Conservation (phyloP, 345 rosid genomes). For the Erodium maritimum region DNA sequence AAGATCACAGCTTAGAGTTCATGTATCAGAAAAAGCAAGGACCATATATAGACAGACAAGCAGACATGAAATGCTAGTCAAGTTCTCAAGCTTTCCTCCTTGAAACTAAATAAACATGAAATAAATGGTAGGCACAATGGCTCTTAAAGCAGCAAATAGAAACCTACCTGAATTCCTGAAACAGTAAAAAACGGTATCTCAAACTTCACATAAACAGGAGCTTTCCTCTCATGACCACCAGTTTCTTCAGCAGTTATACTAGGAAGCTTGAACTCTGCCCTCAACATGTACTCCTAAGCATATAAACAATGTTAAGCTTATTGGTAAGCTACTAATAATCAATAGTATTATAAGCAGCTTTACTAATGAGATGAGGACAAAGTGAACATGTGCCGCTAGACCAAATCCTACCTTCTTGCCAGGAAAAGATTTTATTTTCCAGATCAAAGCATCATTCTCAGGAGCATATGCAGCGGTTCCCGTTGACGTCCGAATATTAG, state of each 20-base stretch:
- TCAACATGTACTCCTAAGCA: constrained; percentile 55
- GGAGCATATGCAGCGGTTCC: constrained; percentile 77
- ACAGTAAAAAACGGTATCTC: not conserved
- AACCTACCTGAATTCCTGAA: not conserved
- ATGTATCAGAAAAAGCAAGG: too few species aligned
- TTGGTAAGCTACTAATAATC: not conserved
- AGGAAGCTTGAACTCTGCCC: constrained; percentile 75
- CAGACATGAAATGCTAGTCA: too few species aligned
- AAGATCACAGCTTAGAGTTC: too few species aligned
- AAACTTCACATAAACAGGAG: constrained; percentile 68
- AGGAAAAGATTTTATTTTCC: constrained; percentile 15
- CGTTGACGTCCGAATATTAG: constrained; percentile 55
- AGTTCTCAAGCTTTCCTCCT: too few species aligned
- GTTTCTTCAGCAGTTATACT: constrained; percentile 66
- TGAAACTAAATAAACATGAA: too few species aligned
- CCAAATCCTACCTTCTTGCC: not conserved
- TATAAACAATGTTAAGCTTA: constrained; percentile 1
- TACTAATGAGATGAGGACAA: not conserved
- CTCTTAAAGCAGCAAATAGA: too few species aligned
- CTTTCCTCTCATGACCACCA: constrained; percentile 49
- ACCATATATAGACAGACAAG: too few species aligned
- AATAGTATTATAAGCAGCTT: not conserved
- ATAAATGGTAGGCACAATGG: too few species aligned
- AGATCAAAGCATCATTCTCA: constrained; percentile 61
- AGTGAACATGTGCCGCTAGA: not conserved